Evolutionary conservation across 2,329 filamentous ascomycete species (phyloP).

Genomic region (Ophiostoma novo-ulmi): DNA sequence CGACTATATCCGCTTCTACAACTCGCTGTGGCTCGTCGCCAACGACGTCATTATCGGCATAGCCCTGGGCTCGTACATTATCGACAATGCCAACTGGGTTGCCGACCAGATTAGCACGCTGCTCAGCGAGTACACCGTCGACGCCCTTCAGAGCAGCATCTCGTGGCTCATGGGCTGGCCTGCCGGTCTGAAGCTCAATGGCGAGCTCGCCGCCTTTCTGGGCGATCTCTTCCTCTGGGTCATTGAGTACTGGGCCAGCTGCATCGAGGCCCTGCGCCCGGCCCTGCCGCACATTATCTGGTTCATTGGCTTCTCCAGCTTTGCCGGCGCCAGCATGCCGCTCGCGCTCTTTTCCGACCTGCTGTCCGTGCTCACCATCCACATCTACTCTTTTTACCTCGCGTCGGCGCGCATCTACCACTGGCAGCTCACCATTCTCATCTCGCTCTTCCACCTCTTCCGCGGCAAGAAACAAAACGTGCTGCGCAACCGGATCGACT

Average conservation of each 20-base stretch:
- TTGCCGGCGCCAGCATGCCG: constrained; percentile 93
- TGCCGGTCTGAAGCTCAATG: constrained; percentile 90
- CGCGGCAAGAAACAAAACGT: constrained; percentile 97
- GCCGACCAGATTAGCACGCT: constrained; percentile 72
- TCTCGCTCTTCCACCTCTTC: constrained; percentile 97
- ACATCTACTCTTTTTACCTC: constrained; percentile 97
- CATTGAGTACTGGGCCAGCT: constrained; percentile 92
- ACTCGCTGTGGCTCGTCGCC: constrained; percentile 94
- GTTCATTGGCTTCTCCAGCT: constrained; percentile 89
- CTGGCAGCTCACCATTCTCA: constrained; percentile 95
- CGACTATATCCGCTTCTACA: constrained; percentile 98
- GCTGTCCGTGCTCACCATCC: constrained; percentile 81
- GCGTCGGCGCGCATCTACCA: constrained; percentile 95
- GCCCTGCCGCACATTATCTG: constrained; percentile 81
- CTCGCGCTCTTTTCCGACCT: constrained; percentile 94
- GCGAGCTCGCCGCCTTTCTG: constrained; percentile 85
- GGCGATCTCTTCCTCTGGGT: constrained; percentile 97
- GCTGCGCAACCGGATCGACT: constrained; percentile 93
- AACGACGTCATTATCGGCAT: constrained; percentile 99
- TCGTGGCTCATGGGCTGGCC: constrained; percentile 95
- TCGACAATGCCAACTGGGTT: constrained; percentile 85
- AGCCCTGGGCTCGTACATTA: constrained; percentile 90
- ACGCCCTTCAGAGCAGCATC: constrained; percentile 82
- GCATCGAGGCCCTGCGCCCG: constrained; percentile 71
- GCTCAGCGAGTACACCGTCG: constrained; percentile 76